Conservation (phyloP, 2,329 filamentous ascomycete genomes). For the Emergomyces orientalis region DNA sequence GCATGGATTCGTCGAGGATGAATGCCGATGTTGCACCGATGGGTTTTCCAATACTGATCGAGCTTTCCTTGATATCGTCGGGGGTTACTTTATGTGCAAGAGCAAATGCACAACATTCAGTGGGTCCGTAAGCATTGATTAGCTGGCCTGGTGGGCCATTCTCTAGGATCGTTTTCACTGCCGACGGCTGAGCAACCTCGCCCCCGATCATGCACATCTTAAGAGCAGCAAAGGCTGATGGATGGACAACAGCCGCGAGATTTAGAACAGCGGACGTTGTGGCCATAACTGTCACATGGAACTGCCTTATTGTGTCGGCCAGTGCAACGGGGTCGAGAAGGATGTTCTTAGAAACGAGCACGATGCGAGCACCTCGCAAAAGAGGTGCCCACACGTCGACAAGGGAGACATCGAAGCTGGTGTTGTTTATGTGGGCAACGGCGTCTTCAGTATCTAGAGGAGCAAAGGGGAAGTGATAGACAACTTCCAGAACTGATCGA, state of each 20-base stretch:
- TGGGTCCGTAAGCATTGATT: slow-evolving; percentile 21
- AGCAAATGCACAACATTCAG: slow-evolving; percentile 19
- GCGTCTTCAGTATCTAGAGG: slow-evolving; percentile 13
- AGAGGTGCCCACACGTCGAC: slow-evolving; percentile 21
- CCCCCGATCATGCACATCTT: slow-evolving; percentile 15
- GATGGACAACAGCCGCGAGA: slow-evolving; percentile 13
- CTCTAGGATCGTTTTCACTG: slow-evolving; percentile 15
- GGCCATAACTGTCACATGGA: slow-evolving; percentile 15
- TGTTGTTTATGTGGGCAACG: slow-evolving; percentile 19
- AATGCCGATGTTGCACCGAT: slow-evolving; percentile 11
- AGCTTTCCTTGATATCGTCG: slow-evolving; percentile 11
- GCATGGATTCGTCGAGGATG: slow-evolving; percentile 13
- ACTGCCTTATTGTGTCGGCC: slow-evolving; percentile 5
- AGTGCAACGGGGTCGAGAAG: slow-evolving; percentile 13
- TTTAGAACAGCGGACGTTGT: slow-evolving; percentile 17
- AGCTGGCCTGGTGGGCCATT: slow-evolving; percentile 16
- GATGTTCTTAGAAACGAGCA: slow-evolving; percentile 11
- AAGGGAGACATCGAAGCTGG: slow-evolving; percentile 21
- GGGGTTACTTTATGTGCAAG: slow-evolving; percentile 14
- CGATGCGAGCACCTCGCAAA: slow-evolving; percentile 16
- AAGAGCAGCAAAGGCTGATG: slow-evolving; percentile 13
- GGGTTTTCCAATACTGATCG: slow-evolving; percentile 8
- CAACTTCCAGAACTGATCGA: slow-evolving; percentile 17
- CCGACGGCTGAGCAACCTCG: slow-evolving; percentile 16
- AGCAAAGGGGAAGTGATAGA: slow-evolving; percentile 15